Percentiles rank a stretch among this genome's conserved stretches.
Evolutionary conservation across 2,329 filamentous ascomycete species (phyloP).

Genomic region (Aspergillus pseudoviridinutans): DNA sequence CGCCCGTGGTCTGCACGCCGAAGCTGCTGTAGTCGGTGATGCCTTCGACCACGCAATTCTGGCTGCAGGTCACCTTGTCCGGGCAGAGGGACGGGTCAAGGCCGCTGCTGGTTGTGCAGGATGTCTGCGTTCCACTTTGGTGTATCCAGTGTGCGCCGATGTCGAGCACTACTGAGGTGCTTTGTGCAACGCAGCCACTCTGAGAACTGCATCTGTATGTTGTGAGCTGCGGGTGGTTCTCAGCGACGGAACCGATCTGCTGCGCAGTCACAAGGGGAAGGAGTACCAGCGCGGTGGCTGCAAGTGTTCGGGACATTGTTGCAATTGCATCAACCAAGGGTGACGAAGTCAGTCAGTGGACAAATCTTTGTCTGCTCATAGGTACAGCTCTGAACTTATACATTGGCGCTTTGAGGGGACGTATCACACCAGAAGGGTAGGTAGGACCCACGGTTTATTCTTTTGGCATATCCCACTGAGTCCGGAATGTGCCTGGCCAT

Average conservation of each 20-base stretch:
- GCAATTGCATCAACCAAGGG: not conserved
- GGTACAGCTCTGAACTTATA: not conserved
- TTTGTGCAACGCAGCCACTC: constrained; percentile 48
- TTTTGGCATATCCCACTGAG: not conserved
- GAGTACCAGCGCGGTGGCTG: constrained; percentile 26
- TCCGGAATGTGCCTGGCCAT: not conserved
- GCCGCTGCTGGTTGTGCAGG: constrained; percentile 51
- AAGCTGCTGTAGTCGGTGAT: constrained; percentile 48
- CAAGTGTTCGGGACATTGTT: constrained; percentile 14
- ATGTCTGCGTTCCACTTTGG: constrained; percentile 38
- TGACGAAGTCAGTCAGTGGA: not conserved
- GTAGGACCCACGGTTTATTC: not conserved
- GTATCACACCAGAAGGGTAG: not conserved
- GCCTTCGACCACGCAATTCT: constrained; percentile 54
- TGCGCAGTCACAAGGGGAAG: constrained; percentile 47
- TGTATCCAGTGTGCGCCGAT: constrained; percentile 53
- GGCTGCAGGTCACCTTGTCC: constrained; percentile 46
- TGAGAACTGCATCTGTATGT: constrained; percentile 49
- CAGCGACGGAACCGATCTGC: constrained; percentile 45
- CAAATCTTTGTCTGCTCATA: not conserved
- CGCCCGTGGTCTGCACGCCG: constrained; percentile 48
- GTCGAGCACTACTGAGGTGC: constrained; percentile 51
- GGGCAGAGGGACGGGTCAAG: constrained; percentile 46
- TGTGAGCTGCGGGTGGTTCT: constrained; percentile 49
- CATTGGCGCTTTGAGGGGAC: not conserved